Base-by-base conservation (phyloP, 345 rosid species). In the Gossypium anomalum region DNA sequence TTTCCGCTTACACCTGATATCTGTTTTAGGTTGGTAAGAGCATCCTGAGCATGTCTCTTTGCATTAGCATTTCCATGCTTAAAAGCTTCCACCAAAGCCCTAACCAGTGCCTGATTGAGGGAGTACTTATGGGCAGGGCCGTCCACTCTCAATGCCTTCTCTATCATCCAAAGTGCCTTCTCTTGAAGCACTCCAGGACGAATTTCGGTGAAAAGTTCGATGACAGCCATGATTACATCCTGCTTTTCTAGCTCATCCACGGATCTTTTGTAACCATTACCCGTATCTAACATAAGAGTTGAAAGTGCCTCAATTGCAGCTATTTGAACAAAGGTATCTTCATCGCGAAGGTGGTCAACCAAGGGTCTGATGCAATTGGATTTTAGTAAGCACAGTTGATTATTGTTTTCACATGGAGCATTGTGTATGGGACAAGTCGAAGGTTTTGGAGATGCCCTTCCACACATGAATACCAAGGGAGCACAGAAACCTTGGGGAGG, bases 11-110 rank as follows among this genome's bases (percentile, higher is more conserved):
- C 57, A 1, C 75, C 83, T 4, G 85, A 80, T 74, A 79, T 9
- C 78, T 81, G 85, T 77, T 79, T 83, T 48, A 83, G 83, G 72
- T 71, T 79, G 65, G 88, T 85, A n/a, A 85, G 82, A 45, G 86
- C 85, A 62, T 77, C 73, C 74, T 74, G 86, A 59, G 86, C 83
- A 67, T 83, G 76, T 67, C 80, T 56, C 67, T 57, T 77, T 34
- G 85, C 47, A 34, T 83, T 79, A 17, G 76, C 55, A 75, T 81
- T 85, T 13, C 86, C 84, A 41, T 79, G 75, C 79, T 74, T 82
- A 27, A 81, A 81, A 16, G 86, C 84, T 71, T 83, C 86, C 2
- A 85, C 81, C 77, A 85, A 77, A 51, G 86, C 84, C 49, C 84
- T 79, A 44, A 83, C 78, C 3, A 83, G 76, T 48, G 81, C n/a